A percentile compares a stretch with the other conserved stretches of the same genome.
Evolutionary conservation across 225 moss, liverwort and hornwort genomes (phyloP).

Genomic region (Bryoerythrophyllum caledonicum): DNA sequence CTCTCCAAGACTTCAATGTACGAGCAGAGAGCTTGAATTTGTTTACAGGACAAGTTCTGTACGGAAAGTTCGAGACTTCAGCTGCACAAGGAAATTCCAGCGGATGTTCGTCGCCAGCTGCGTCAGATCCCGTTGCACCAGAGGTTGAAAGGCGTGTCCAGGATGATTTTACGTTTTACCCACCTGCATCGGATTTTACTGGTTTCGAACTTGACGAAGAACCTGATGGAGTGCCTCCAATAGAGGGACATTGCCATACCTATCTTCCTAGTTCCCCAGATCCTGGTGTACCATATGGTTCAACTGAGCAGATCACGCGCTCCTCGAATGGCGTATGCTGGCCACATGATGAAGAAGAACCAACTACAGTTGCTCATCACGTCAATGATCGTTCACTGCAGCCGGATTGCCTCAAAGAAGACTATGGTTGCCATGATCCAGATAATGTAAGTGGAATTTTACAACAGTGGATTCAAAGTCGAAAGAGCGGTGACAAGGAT

Average conservation of each 20-base stretch:
- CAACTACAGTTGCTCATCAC: constrained; percentile 5
- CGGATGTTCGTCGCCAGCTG: constrained; percentile 32
- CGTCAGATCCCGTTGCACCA: constrained; percentile 24
- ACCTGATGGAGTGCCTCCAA: background rate
- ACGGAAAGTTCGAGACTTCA: constrained; percentile 44
- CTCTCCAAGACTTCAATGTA: constrained; percentile 55
- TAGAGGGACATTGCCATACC: constrained; percentile 16
- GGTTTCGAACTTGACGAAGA: constrained; percentile 28
- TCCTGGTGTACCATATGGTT: constrained; percentile 12
- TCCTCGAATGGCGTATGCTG: constrained; percentile 24
- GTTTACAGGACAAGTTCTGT: constrained; percentile 53
- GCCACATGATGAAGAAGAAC: constrained; percentile 20
- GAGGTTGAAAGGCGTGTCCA: constrained; percentile 20
- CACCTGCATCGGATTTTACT: constrained; percentile 51
- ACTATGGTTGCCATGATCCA: constrained; percentile 13
- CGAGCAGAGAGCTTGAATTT: constrained; percentile 64
- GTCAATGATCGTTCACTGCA: background rate
- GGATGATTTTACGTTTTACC: constrained; percentile 50
- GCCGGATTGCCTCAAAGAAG: constrained; percentile 9
- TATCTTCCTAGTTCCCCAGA: constrained; percentile 13
- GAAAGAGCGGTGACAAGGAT: constrained; percentile 26
- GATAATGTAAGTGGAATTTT: constrained; percentile 27
- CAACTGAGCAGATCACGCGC: constrained; percentile 16
- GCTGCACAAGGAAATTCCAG: constrained; percentile 13
- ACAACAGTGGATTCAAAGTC: constrained; percentile 33